Evolutionary conservation across 176 grass and related monocot species (phyloP).

Genomic region (Eleusine coracana): DNA sequence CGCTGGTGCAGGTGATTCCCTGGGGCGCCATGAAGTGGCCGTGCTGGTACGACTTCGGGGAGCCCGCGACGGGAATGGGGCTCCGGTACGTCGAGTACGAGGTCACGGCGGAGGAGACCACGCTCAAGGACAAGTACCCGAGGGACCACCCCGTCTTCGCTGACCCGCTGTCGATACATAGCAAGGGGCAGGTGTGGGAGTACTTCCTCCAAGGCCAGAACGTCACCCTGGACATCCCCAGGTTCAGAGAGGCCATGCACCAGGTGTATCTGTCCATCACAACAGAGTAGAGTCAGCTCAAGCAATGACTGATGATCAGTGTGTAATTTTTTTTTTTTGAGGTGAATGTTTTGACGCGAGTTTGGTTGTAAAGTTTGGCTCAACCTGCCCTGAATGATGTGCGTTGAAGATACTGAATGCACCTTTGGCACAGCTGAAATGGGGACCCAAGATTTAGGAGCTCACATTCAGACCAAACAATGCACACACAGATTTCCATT

Average conservation of each 20-base stretch:
- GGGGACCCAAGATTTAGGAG: neutral
- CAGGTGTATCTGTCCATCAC: slow-evolving; percentile 50
- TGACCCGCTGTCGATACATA: slow-evolving; percentile 51
- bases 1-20: slow-evolving; percentile 69
- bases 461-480: no score
- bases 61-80: slow-evolving; percentile 53
- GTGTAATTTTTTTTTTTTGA: no score
- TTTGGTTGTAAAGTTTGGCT: neutral
- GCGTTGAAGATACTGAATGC: neutral
- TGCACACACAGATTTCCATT: no score
- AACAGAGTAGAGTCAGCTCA: neutral
- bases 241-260: slow-evolving; percentile 49
- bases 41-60: slow-evolving; percentile 50
- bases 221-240: slow-evolving; percentile 59
- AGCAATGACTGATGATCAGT: neutral
- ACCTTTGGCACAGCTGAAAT: neutral
- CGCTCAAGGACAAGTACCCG: slow-evolving; percentile 58
- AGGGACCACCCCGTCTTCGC: slow-evolving; percentile 60
- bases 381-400: neutral
- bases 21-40: slow-evolving; percentile 56
- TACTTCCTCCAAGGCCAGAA: slow-evolving; percentile 60
- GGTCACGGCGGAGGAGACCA: slow-evolving; percentile 62
- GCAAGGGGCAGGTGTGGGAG: slow-evolving; percentile 32
- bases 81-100: slow-evolving; percentile 78
- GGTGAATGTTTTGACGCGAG: neutral